Evolutionary conservation across 129 eudicot genomes (phyloP), one percentile per base, ranked within the genome.

Genomic region (Oenanthe sinensis): DNA sequence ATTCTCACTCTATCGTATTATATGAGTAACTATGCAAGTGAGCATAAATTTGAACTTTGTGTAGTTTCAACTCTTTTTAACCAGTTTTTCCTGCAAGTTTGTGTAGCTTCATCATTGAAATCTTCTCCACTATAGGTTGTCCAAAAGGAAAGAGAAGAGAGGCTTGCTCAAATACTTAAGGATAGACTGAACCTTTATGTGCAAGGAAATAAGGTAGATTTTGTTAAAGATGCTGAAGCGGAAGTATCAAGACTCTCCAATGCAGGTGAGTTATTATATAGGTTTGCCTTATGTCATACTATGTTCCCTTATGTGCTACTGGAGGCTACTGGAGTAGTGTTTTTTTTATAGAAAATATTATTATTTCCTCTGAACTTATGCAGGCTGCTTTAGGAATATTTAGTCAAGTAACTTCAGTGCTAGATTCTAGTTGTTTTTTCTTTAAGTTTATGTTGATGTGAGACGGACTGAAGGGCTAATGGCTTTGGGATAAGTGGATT

Each of bases 91-190:
- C 17, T 77, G 45, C 74, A 42, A 77, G 33, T 44, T 79, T 68
- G 1, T 39, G 24, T 71, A 60, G 68, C 49, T 71, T 40, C 46
- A 40, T 71, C 20, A 42, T 8, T 28, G 8, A 73, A 24, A 16
- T 24, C 52, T 48, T 75, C 84, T 37, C 69, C 30, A 71, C 74
- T 65, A 47, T 83, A 96, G 99, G 83, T 81, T 81, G 91, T 92
- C 84, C 99, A 96, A 79, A 92, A 79, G 83, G 99, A 95, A 72
- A 92, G 99, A 81, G 97, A 92, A 89, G 97, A 95, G 63, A 95
- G 90, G 81, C 88, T 95, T 62, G 86, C 87, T 46, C 79, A 81
- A 73, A 87, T 78, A 76, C 89, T 95, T 16, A 92, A 86, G 87
- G 86, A 88, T 80, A 88, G 94, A 42, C 90, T 95, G 17, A 84